phyloP scores from a whole-genome alignment of 1,284 basidiomycete species.

The Stygiomarasmius scandens region DNA sequence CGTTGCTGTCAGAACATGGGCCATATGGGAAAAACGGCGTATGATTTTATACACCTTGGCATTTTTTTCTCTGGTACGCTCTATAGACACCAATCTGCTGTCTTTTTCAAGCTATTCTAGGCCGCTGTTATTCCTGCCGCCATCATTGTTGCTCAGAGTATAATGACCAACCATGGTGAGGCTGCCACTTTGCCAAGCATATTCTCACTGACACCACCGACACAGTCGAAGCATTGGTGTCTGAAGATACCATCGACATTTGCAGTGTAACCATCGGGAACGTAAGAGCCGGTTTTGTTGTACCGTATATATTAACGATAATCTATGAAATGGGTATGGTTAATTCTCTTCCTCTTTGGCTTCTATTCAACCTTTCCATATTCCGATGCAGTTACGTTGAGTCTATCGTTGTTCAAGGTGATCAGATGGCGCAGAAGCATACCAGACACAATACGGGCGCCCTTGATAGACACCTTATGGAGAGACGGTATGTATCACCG shows the following conservation, averaged over 20 bases:
- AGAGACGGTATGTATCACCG: conserved; percentile 20
- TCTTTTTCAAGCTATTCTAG: conserved; percentile 1
- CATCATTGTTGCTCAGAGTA: conserved; percentile 13
- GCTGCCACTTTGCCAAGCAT: no score
- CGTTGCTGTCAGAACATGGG: conserved; percentile 21
- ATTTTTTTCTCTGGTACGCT: conserved; percentile 16
- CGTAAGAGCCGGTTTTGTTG: conserved; percentile 5
- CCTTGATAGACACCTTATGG: conserved; percentile 24
- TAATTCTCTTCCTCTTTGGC: neutral
- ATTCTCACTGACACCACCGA: no score
- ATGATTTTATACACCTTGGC: conserved; percentile 11
- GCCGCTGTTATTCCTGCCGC: conserved; percentile 15
- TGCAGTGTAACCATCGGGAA: conserved; percentile 13
- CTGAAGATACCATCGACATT: conserved; percentile 3
- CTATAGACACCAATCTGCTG: neutral
- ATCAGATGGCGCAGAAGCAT: conserved; percentile 20
- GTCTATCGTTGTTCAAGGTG: conserved; percentile 20
- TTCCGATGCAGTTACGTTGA: conserved; percentile 21
- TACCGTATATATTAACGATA: conserved; percentile 15
- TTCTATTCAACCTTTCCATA: no score
- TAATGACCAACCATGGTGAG: conserved; percentile 12
- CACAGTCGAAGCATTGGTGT: conserved; percentile 7
- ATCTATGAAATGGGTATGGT: conserved; percentile 10
- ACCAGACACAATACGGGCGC: conserved; percentile 16
- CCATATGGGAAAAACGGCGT: conserved; percentile 20